Evolutionary conservation across 768 basidiomycete species (phyloP), one percentile per base, ranked within the genome.

Genomic region (Roridomyces roridus): DNA sequence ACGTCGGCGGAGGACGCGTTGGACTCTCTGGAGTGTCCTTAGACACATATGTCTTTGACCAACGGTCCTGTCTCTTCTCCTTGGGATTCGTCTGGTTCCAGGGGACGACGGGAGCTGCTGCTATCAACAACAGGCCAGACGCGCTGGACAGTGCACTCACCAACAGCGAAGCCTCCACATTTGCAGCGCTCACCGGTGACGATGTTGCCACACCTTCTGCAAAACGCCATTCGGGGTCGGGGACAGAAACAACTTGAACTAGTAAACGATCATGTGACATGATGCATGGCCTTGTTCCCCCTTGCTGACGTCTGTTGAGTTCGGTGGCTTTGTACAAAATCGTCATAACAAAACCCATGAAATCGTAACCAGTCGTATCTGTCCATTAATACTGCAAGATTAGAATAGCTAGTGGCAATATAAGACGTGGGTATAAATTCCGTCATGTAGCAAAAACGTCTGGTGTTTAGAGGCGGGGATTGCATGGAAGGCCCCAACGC

Each of bases 201-300:
- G 55, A 94, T 92, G 60, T 93, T 89, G 54, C 92, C 92, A 67
- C 92, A 94, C 68, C 90, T 80, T 56, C 89, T 82, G 75, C 92
- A 94, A 67, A 94, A 94, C 21, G 88, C 89, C 92, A 94, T 94
- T n/a, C n/a, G n/a, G n/a, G n/a, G n/a, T n/a, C n/a, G n/a, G n/a
- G n/a, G n/a, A n/a, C n/a, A n/a, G n/a, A n/a, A n/a, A n/a, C n/a
- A n/a, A n/a, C n/a, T n/a, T n/a, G n/a, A n/a, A n/a, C n/a, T n/a
- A n/a, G n/a, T n/a, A n/a, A n/a, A n/a, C n/a, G n/a, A n/a, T n/a
- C n/a, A n/a, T n/a, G n/a, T n/a, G n/a, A n/a, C n/a, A n/a, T n/a
- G n/a, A n/a, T n/a, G n/a, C n/a, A n/a, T n/a, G n/a, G n/a, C n/a
- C n/a, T n/a, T n/a, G n/a, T n/a, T n/a, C n/a, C n/a, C n/a, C n/a